Evolutionary conservation across 148 eudicot species (phyloP), one percentile per base, ranked within the genome.

Genomic region (Cornus controversa): DNA sequence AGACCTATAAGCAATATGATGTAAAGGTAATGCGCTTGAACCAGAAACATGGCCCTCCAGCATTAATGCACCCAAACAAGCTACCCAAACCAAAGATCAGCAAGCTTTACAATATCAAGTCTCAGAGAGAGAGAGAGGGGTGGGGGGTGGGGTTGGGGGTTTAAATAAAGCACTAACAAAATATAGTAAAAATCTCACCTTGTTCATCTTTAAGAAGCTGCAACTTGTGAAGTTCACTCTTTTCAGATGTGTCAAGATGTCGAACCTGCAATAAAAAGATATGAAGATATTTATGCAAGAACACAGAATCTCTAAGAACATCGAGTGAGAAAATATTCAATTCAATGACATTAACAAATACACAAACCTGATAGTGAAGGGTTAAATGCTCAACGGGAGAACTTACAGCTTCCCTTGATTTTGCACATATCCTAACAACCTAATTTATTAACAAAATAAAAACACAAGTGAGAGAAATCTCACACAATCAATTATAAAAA

Each of bases 341-440:
- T 15, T 40, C 60, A 54, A 60, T 54, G 62, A n/a, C 3, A 60
- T 13, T 34, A 67, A 60, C 25, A 40, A 70, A 50, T 37, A n/a
- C 65, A 67, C 87, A 79, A 62, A 96, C 99, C 99, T 96, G 99
- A 83, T 96, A 93, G 75, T 96, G 99, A 78, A 96, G 97, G 40
- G 99, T 93, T 66, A 96, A 84, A 85, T 96, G 99, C 87, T 96
- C 99, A 83, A 96, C 98, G 72, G 99, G 99, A 58, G 98, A 96
- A 81, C 99, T 96, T 23, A 96, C 99, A 83, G 99, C 99, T 87
- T 96, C 99, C 90, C 99, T 90, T 31, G 99, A 96, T 75, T 96
- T 96, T 20, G 99, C 99, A 90, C 95, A 92, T n/a, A 96, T 92
- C 75, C 99, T 93, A 79, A 96, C 99, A 73, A 96, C 99, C 99